Conservation (phyloP, 2,329 filamentous ascomycete species). For the Eurotiales sp. region DNA sequence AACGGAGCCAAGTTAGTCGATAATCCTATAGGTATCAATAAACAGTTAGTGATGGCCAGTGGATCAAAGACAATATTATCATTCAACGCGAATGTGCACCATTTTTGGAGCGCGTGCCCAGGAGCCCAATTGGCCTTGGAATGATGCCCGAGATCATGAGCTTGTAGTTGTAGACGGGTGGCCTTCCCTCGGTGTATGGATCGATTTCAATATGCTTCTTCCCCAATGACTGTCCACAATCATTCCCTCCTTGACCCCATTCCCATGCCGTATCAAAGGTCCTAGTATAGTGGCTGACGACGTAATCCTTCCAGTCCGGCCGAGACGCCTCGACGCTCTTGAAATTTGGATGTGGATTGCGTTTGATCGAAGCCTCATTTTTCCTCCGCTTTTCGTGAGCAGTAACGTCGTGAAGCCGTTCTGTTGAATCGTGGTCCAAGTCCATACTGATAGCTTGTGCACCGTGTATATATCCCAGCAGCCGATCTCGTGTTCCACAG, state of each 20-base stretch:
- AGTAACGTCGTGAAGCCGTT: too few relatives aligned
- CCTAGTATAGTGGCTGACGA: conserved; percentile 26
- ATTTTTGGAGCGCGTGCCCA: conserved; percentile 53
- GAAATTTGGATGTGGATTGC: conserved; percentile 18
- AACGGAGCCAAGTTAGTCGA: conserved; percentile 74
- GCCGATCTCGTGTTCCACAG: too few relatives aligned
- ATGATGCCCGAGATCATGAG: conserved; percentile 74
- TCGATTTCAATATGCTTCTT: conserved; percentile 68
- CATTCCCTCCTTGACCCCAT: conserved; percentile 29
- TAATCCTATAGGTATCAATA: too few relatives aligned
- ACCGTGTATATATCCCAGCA: too few relatives aligned
- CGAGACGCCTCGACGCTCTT: conserved; percentile 29
- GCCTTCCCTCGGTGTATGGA: conserved; percentile 65
- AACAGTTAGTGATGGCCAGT: too few relatives aligned
- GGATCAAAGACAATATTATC: too few relatives aligned
- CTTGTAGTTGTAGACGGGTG: conserved; percentile 73
- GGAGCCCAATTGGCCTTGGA: conserved; percentile 68
- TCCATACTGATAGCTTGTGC: too few relatives aligned
- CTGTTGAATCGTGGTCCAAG: too few relatives aligned
- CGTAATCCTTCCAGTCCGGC: conserved; percentile 26
- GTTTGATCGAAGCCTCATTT: background rate
- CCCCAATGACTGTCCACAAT: conserved; percentile 38
- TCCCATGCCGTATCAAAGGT: conserved; percentile 30
- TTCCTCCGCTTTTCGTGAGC: too few relatives aligned
- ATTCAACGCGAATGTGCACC: conserved; percentile 45